Evolutionary conservation across 2,329 filamentous ascomycete species (phyloP), one percentile per base, ranked within the genome.

Genomic region (Arachnopeziza araneosa): DNA sequence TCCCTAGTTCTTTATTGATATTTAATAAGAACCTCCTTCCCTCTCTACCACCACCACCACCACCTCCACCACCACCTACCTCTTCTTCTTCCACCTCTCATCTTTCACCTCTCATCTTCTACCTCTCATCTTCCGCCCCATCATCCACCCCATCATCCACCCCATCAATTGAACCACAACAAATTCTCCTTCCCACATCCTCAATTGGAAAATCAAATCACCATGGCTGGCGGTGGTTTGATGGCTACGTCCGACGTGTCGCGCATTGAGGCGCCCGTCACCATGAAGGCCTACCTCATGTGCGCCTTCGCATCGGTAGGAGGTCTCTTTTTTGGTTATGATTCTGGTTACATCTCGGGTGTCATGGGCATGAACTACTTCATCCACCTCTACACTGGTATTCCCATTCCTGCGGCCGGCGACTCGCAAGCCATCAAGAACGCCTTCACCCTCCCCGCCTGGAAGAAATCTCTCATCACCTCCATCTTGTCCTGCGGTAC

Each of bases 291-390:
- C 59, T 89, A 89, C 73, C 63, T 87, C 55, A 82, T 89, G 71
- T 89, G 86, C 74, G 86, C 84, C 65, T 89, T 89, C 65, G 86
- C 86, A 62, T 84, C 86, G 36, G 88, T 89, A 63, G 86, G 86
- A 69, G 86, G 84, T 74, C 68, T 70, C 60, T 67, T 71, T 66
- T 73, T 73, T 75, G 89, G 89, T 55, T 92, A 89, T 75, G 89
- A 91, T 70, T 89, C 87, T 50, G 89, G 88, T 67, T 89, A 89
- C 76, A 89, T 90, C 78, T 85, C 84, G 72, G 85, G 85, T 71
- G 68, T 70, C 10, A 64, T 70, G 64, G 73, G 77, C 63, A 80
- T 85, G 70, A 77, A 81, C 67, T 77, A 79, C 61, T 63, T 70
- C 26, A 73, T 66, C 26, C 57, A 61, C 50, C 60, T 68, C 22